Percentiles rank a stretch among this genome's conserved stretches.
Conservation (phyloP, 1,284 basidiomycete species). For the Hypsizygus ulmarius region DNA sequence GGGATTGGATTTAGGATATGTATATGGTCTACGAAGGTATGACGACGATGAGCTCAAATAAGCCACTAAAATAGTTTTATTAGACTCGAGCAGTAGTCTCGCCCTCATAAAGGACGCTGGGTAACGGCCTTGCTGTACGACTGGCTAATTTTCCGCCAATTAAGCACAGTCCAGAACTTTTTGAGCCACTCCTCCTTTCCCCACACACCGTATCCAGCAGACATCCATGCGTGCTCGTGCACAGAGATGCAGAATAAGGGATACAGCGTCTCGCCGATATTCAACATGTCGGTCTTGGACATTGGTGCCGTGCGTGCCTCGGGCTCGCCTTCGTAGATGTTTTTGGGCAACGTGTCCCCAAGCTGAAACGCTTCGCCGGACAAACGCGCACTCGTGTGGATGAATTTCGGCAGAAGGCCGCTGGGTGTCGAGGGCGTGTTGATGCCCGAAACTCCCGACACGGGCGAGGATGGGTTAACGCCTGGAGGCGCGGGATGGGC, state of each 20-base stretch:
- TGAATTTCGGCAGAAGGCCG: conserved; percentile 29
- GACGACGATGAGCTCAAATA: too few relatives aligned
- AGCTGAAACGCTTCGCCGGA: neutral
- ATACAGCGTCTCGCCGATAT: conserved; percentile 57
- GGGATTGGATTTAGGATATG: too few relatives aligned
- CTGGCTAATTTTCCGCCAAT: conserved; percentile 75
- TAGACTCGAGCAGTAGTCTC: too few relatives aligned
- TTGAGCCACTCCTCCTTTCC: conserved; percentile 89
- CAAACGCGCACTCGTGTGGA: conserved; percentile 20
- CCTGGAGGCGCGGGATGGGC: conserved; percentile 25
- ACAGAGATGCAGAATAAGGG: conserved; percentile 86
- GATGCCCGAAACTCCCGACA: conserved; percentile 31
- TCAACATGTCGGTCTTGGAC: conserved; percentile 23
- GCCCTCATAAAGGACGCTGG: too few relatives aligned
- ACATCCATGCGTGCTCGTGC: conserved; percentile 91
- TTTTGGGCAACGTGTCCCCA: neutral
- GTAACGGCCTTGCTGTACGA: conserved; percentile 18
- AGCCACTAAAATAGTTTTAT: too few relatives aligned
- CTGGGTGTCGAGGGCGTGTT: conserved; percentile 21
- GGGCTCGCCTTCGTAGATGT: neutral
- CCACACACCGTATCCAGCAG: conserved; percentile 89
- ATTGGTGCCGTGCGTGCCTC: conserved; percentile 3
- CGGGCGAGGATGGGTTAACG: conserved; percentile 28
- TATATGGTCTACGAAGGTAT: too few relatives aligned
- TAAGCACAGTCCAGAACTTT: conserved; percentile 85